Evolutionary conservation across 176 grass and related monocot species (phyloP), one percentile per base, ranked within the genome.

Genomic region (Paspalum notatum): DNA sequence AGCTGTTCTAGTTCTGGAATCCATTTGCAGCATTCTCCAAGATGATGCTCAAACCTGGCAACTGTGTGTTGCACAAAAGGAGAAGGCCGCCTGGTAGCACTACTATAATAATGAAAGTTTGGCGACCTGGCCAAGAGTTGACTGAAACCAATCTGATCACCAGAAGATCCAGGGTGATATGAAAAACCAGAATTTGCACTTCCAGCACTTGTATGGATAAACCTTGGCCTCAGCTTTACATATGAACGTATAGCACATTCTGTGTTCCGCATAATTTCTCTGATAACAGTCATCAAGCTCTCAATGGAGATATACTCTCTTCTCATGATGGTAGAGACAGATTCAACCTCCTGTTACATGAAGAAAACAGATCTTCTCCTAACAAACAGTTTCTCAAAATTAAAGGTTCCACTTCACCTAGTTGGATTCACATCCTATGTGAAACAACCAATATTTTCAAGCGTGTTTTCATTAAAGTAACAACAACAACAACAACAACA

Each of bases 1-100:
- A 94, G 78, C 58, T 98, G 88, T 85, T 98, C 88, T 47, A 98
- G 64, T 83, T 98, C 85, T 79, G 82, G 69, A 55, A 91, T 75
- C 88, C 66, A 87, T 78, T 84, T 94, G 72, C 76, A 86, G 41
- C 89, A 98, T 75, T 93, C 74, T 45, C 69, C 82, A 57, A 93
- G 70, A 32, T 81, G 86, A 40, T 85, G 90, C 80, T 94, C 87
- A 46, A 98, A 94, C 72, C 79, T 85, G n/a, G 85, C 84, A 78
- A 89, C 71, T 62, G 71, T 87, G 41, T 84, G 77, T 55, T 91
- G 85, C 86, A 87, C 70, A 76, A 94, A 98, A 55, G 62, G 51
- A 71, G 92, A 94, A 62, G 95, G 92, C 52, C 90, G 74, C 77
- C 76, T 93, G 45, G 90, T 84, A 81, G 84, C 51, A 57, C 75